Evolutionary conservation across 192 early-diverging fungal species (phyloP).

Genomic region (Coemansia sp.): DNA sequence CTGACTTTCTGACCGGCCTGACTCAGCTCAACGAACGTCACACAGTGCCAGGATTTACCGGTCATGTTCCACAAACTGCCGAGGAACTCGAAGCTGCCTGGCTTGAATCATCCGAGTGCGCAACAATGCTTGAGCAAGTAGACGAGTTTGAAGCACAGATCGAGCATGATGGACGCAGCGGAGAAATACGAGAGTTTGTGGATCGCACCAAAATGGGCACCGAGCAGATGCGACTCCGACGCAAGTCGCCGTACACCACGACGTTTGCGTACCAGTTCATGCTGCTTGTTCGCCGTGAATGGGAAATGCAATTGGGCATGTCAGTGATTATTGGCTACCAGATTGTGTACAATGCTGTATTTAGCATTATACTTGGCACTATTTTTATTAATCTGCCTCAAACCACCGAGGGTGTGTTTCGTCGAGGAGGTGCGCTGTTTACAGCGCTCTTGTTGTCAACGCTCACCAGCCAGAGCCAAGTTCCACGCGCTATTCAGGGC

Average conservation of each 20-base stretch:
- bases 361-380: constrained; percentile 71
- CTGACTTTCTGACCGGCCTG: constrained; percentile 72
- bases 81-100: constrained; percentile 65
- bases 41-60: constrained; percentile 56
- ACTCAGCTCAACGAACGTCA: constrained; percentile 63
- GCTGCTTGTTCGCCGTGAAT: constrained; percentile 60
- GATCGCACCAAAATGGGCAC: constrained; percentile 57
- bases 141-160: constrained; percentile 41
- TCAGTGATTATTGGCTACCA: constrained; percentile 53
- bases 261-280: constrained; percentile 67
- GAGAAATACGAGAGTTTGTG: constrained; percentile 51
- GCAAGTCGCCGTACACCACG: constrained; percentile 63
- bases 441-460: constrained; percentile 67
- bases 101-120: constrained; percentile 49
- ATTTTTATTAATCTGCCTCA: constrained; percentile 64
- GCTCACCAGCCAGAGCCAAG: constrained; percentile 63
- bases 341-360: constrained; percentile 57
- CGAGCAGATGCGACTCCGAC: constrained; percentile 49
- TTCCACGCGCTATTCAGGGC: constrained; percentile 67
- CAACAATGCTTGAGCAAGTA: constrained; percentile 35
- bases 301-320: constrained; percentile 60
- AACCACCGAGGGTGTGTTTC: constrained; percentile 60
- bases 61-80: constrained; percentile 54
- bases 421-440: constrained; percentile 49
- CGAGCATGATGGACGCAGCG: constrained; percentile 16